Base-by-base conservation (phyloP, 2,329 filamentous ascomycete genomes). In the Fusarium tupiense region DNA sequence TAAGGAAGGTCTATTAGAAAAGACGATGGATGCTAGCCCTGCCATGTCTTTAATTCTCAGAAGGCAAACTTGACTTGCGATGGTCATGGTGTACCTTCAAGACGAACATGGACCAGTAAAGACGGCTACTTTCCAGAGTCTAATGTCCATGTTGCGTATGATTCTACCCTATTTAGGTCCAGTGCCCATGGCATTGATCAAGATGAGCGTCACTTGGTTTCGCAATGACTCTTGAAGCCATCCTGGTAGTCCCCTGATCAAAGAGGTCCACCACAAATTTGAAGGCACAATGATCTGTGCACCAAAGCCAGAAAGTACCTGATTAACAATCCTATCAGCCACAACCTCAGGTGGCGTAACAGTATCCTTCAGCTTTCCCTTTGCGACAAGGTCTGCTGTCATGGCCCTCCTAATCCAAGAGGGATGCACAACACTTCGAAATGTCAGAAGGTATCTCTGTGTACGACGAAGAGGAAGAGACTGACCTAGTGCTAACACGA, bases 401-500 rank as follows among this genome's bases (percentile, higher is more conserved):
- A 77, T 43, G 17, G 73, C 73, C 2, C 70, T 78, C 22, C 52
- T 35, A 22, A 76, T 74, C 69, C 69, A 76, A 4, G 57, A 76
- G 78, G 89, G 91, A 69, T 88, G 89, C 52, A 93, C 85, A 10
- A 91, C 76, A 53, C 72, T 73, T 24, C 17, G 4, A 11, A 9
- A 1, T 17, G 33, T 44, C 14, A 60, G 49, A 13, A 9, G 19
- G 8, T 40, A 6, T 16, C 4, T 35, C 4, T 5, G 10, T 14
- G 6, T 4, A 19, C 24, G 7, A 26, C 1, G 4, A 24, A 20
- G 12, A 6, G 40, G 24, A 40, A 5, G 26, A 24, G 31, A 52
- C 46, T 60, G 6, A 72, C 35, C 92, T 86, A 3, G 90, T 92
- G 24, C 90, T 84, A 19, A 93, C 88, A 43, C 84, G 85, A 0